Evolutionary conservation across 1,139 yeast species (phyloP).

Genomic region (Debaryomyces udenii): DNA sequence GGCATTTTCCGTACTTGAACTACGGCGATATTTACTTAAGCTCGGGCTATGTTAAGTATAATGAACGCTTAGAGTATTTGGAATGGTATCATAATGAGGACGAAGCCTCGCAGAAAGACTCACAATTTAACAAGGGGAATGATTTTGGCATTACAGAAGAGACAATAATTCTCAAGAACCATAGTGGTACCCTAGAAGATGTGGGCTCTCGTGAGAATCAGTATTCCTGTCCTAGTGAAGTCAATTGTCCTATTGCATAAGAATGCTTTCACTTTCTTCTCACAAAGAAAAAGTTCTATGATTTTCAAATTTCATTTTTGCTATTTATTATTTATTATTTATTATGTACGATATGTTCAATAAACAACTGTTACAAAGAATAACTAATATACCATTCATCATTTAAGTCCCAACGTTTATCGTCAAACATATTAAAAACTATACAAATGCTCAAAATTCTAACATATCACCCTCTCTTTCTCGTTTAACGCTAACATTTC

Average conservation of each 20-base stretch:
- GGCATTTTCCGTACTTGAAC: conserved; percentile 60
- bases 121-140: background rate
- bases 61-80: conserved; percentile 54
- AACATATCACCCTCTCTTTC: conserved; percentile 41
- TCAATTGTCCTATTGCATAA: conserved; percentile 25
- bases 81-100: conserved; percentile 66
- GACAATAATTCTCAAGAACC: conserved; percentile 42
- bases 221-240: conserved; percentile 18
- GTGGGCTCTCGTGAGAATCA: conserved; percentile 23
- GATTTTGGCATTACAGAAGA: conserved; percentile 21
- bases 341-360: conserved; percentile 1
- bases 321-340: background rate
- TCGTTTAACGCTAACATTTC: conserved; percentile 44
- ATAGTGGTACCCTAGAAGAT: conserved; percentile 41
- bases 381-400: too few relatives aligned
- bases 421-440: background rate
- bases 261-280: background rate
- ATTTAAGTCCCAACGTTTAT: too few relatives aligned
- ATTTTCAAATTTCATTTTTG: background rate
- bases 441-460: conserved; percentile 26
- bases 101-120: background rate
- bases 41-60: conserved; percentile 59
- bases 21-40: conserved; percentile 49
- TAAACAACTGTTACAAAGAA: too few relatives aligned
- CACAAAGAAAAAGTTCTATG: too few relatives aligned